Evolutionary conservation across 371 early-diverging fungal genomes (phyloP), one percentile per base, ranked within the genome.

Genomic region (Sporodiniella umbellata): DNA sequence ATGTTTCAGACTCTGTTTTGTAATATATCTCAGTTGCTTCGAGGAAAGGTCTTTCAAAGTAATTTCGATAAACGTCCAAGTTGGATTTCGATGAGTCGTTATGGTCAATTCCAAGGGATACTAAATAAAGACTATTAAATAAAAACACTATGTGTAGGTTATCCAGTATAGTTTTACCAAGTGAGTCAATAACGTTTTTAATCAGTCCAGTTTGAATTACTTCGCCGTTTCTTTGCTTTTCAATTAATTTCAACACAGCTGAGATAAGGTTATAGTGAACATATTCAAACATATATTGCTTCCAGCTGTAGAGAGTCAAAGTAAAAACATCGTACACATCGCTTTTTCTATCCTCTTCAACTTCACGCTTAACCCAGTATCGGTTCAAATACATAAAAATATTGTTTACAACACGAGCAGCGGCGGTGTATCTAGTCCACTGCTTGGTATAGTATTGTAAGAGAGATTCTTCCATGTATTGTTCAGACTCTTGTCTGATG

Each of bases 351-450:
- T 94, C 94, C 53, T 97, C 98, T 42, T 95, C 95, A 38, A 91
- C 86, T 71, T 95, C 93, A 54, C 97, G 81, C 67, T 91, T 94
- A 33, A 96, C 92, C 98, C 99, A 97, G 63, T 95, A 93, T 33
- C 96, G 86, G 68, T 98, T 98, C 39, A 98, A 75, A 63, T 98
- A 98, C 38, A 81, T 78, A 61, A 97, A 96, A 45, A 95, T 79
- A 60, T 95, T 94, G 68, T 95, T 86, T 37, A 96, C 83, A 50
- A 81, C 86, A 37, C 82, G 82, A 14, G 92, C 82, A 3, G 95
- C 92, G 11, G 81, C 79, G 8, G 93, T 94, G 67, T 87, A 98
- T 56, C 85, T 83, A 33, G 68, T 69, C 98, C 97, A 98, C 64
- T 94, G 84, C 47, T 70, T 75, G 46, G 88, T 91, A 68, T 97